phyloP scores from a whole-genome alignment of 2,329 filamentous ascomycete genomes.

The Epichloe brachyelytri region DNA sequence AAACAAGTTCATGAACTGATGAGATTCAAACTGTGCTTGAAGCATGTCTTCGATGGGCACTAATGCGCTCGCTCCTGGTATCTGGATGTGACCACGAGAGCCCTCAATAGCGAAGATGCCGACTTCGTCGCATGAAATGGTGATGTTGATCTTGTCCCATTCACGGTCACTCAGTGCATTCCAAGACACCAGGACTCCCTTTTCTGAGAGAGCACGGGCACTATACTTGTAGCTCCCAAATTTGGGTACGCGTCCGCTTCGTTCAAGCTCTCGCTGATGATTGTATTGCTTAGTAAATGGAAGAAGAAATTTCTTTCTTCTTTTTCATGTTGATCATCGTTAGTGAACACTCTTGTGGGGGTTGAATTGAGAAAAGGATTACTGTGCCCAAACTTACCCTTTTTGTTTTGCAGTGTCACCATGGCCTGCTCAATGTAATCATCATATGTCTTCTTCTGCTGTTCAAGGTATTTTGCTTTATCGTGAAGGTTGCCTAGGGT shows the following conservation, averaged over 20 bases:
- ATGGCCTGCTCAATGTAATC: conserved; percentile 99
- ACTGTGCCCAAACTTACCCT: conserved; percentile 43
- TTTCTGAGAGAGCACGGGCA: conserved; percentile 75
- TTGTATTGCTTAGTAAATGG: conserved; percentile 99
- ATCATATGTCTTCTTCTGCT: conserved; percentile 94
- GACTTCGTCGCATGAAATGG: conserved; percentile 86
- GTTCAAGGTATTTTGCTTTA: conserved; percentile 85
- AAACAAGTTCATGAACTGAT: conserved; percentile 92
- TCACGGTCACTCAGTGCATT: conserved; percentile 68
- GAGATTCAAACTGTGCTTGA: conserved; percentile 93
- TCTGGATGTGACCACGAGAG: conserved; percentile 83
- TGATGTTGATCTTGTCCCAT: conserved; percentile 87
- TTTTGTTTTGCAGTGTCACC: conserved; percentile 96
- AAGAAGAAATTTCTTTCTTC: conserved; percentile 84
- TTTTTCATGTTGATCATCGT: conserved; percentile 16
- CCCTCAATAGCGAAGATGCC: conserved; percentile 91
- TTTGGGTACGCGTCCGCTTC: conserved; percentile 84
- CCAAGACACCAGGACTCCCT: conserved; percentile 91
- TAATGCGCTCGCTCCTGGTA: conserved; percentile 80
- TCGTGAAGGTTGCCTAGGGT: conserved; percentile 66
- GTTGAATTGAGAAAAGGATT: not conserved
- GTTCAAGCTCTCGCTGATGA: conserved; percentile 89
- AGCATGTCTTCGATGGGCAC: conserved; percentile 86
- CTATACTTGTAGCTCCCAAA: conserved; percentile 98
- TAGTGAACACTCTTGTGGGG: not conserved